phyloP scores from a whole-genome alignment of 2,329 filamentous ascomycete species.

The Aspergillus carbonarius region DNA sequence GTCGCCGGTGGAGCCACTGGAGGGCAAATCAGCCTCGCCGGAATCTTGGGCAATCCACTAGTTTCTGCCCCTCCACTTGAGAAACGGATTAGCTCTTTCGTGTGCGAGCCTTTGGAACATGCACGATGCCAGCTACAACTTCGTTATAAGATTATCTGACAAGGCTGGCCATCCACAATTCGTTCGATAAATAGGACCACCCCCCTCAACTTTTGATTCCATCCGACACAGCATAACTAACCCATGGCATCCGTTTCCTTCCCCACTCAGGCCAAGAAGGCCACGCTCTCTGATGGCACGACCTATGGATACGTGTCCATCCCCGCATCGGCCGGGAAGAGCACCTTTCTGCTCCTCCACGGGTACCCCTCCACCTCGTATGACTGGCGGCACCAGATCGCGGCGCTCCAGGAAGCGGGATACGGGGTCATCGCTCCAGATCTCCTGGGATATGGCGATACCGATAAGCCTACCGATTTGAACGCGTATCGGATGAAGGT shows the following conservation, averaged over 20 bases:
- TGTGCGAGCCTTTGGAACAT: too few species aligned
- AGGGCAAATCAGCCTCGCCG: too few species aligned
- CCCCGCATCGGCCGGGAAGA: conserved; percentile 13
- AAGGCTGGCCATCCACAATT: too few species aligned
- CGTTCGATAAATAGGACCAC: neutral
- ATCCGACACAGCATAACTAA: neutral
- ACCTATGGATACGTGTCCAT: conserved; percentile 33
- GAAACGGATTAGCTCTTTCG: too few species aligned
- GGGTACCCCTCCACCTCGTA: conserved; percentile 50
- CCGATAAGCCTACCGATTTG: conserved; percentile 29
- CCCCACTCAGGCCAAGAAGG: conserved; percentile 15
- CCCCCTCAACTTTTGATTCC: neutral
- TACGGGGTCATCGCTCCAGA: conserved; percentile 49
- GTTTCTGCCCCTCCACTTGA: too few species aligned
- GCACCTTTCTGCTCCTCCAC: conserved; percentile 50
- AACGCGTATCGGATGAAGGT: conserved; percentile 30
- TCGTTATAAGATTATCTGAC: too few species aligned
- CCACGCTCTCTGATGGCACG: conserved; percentile 15
- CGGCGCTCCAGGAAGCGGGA: conserved; percentile 33
- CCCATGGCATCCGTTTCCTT: conserved; percentile 22
- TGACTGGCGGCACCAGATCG: conserved; percentile 47
- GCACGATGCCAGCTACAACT: too few species aligned
- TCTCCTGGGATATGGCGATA: conserved; percentile 42
- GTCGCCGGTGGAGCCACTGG: too few species aligned
- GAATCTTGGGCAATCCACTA: too few species aligned